Base-by-base conservation (phyloP, 2,329 filamentous ascomycete species). In the Aureobasidium pullulans region DNA sequence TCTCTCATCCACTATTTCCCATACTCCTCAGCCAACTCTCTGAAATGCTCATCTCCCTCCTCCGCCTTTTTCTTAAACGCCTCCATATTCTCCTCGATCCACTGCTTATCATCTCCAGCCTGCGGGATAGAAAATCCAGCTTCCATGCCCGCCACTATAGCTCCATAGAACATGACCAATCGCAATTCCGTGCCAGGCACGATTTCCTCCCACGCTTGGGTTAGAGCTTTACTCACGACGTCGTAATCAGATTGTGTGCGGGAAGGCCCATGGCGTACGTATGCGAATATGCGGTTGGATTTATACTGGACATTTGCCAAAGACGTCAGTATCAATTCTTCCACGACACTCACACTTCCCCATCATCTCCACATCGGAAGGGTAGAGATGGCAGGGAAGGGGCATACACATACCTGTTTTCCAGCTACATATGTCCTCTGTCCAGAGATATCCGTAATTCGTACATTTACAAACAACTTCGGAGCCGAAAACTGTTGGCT, bases 401-500 rank as follows among this genome's bases (percentile, higher is more conserved):
- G 34, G 13, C 7, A 5, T 15, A 57, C 32, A 16, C 44, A 6
- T 50, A 66, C 66, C 39, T 64, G 65, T 32, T 71, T 70, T n/a
- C 75, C 75, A 34, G 64, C 74, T 3, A 75, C 65, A 62, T 73
- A 77, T 3, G 63, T 54, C 5, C 44, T n/a, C 43, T 60, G 31
- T 8, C 61, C 11, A 28, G 62, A 63, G 28, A 64, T 59, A 59
- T 74, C 68, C 19, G 65, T 69, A 65, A 76, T 77, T 15, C 67
- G 64, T 13, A 78, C 70, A 61, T 78, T 76, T 50, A 79, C 75
- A 67, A 79, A 78, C 28, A 75, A 64, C 3, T 67, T 69, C 0
- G 75, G 75, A 0, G 75, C 72, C 44, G 67, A 69, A 71, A 78
- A 78, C 56, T 71, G 69, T 6, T 62, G 70, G 60, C 71, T 68